Evolutionary conservation across 2,329 filamentous ascomycete genomes (phyloP).

Genomic region (Venturia effusa): DNA sequence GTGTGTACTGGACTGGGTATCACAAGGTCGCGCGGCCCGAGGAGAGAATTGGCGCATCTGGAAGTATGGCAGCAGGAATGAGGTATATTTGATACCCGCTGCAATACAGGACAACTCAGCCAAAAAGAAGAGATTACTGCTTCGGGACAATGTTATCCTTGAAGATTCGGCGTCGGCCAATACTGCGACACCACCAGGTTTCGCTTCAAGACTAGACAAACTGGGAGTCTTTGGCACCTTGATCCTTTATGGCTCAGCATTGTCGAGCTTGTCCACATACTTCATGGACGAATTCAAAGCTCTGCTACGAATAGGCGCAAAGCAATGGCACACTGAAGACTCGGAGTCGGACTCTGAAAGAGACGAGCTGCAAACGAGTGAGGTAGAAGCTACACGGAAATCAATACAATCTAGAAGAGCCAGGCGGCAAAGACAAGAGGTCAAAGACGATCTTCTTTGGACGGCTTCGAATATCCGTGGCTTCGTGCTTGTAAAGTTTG

Average conservation of each 20-base stretch:
- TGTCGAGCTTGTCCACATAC: slow-evolving; percentile 56
- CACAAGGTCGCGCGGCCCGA: slow-evolving; percentile 69
- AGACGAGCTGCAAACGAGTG: slow-evolving; percentile 24
- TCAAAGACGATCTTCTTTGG: slow-evolving; percentile 57
- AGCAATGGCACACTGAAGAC: slow-evolving; percentile 52
- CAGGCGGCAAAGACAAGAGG: slow-evolving; percentile 48
- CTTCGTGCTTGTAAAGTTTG: slow-evolving; percentile 87
- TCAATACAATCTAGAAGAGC: slow-evolving; percentile 39
- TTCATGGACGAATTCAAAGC: slow-evolving; percentile 69
- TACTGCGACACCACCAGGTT: slow-evolving; percentile 19
- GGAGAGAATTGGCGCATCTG: slow-evolving; percentile 83
- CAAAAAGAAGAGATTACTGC: slow-evolving; percentile 47
- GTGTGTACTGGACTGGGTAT: slow-evolving; percentile 90
- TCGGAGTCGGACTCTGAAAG: slow-evolving; percentile 20
- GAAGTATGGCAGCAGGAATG: slow-evolving; percentile 74
- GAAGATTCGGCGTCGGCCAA: slow-evolving; percentile 25
- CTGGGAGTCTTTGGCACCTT: slow-evolving; percentile 75
- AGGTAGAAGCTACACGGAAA: slow-evolving; percentile 12
- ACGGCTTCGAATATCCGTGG: slow-evolving; percentile 70
- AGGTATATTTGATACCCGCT: slow-evolving; percentile 54
- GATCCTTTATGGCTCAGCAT: slow-evolving; percentile 64
- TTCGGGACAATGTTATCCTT: slow-evolving; percentile 78
- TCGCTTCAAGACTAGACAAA: slow-evolving; percentile 54
- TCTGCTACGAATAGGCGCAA: slow-evolving; percentile 70
- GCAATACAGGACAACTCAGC: slow-evolving; percentile 10